Evolutionary conservation across 2,329 filamentous ascomycete species (phyloP), one percentile per base, ranked within the genome.

Genomic region (Apiospora kogelbergensis): DNA sequence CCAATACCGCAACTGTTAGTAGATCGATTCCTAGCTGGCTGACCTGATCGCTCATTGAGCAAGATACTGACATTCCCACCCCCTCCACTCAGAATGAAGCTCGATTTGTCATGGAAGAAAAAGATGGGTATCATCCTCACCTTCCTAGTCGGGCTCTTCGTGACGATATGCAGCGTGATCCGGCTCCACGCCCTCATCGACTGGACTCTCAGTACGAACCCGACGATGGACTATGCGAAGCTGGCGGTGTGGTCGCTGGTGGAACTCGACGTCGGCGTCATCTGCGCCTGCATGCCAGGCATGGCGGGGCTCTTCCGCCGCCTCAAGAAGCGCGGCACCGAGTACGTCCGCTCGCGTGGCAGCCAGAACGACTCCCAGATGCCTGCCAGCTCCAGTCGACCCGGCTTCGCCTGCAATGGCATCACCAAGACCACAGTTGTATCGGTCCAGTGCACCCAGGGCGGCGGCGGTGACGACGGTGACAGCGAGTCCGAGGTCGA

Each of bases 141-240:
- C 72, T 37, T 77, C 74, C 2, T 68, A 72, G 65, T 80, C 78
- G n/a, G 69, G 37, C 57, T 78, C 75, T 46, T 70, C 40, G 69
- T 70, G 24, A 70, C 69, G 41, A 68, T 68, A 20, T 68, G 66
- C 63, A 70, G 69, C 33, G 64, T 70, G 63, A 66, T 70, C 33
- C 69, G 69, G 7, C 67, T 70, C 20, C 42, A 48, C 15, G 22
- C 64, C 24, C 44, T 70, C 26, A n/a, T 70, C 9, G 67, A 57
- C 37, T 70, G 67, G 67, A 66, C 46, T 6, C 44, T 6, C n/a
- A 70, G 67, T 45, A 66, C 67, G 4, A 70, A 70, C 45, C 48
- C 67, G 26, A 67, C 69, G 1, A 60, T 48, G 46, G 69, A 70
- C 45, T 68, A 66, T 46, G 69, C 69, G 42, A 41, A 41, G 5